phyloP scores from a whole-genome alignment of 306 rosid genomes.

The Sechiopsis laciniata region DNA sequence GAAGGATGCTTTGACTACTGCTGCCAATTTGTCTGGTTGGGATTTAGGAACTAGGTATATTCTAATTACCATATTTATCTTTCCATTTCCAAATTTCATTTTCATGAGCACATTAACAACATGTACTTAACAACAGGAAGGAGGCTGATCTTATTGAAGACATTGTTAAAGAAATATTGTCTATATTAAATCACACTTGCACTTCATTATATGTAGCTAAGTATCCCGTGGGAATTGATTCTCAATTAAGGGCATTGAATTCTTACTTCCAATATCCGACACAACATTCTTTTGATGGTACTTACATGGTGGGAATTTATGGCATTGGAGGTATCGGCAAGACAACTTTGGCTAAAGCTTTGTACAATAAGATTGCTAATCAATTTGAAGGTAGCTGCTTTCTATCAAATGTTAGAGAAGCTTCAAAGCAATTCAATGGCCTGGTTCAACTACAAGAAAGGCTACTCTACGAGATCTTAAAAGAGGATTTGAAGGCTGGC shows the following conservation, averaged over 20 bases:
- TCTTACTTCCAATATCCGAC: too few relatives aligned
- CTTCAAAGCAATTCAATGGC: too few relatives aligned
- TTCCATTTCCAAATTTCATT: too few relatives aligned
- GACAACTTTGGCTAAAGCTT: too few relatives aligned
- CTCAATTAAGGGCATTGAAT: too few relatives aligned
- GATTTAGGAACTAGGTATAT: constrained; percentile 11
- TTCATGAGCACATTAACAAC: too few relatives aligned
- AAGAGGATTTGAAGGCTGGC: not conserved
- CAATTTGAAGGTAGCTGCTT: too few relatives aligned
- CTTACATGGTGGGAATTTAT: constrained; percentile 11
- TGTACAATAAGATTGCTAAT: too few relatives aligned
- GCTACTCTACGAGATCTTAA: constrained; percentile 21
- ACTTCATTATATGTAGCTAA: not conserved
- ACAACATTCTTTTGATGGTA: not conserved
- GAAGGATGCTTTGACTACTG: constrained; percentile 3
- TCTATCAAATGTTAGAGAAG: too few relatives aligned
- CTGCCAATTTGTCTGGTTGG: not conserved
- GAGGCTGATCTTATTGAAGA: constrained; percentile 4
- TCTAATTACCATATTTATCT: too few relatives aligned
- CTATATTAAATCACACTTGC: not conserved
- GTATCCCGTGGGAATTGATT: constrained; percentile 5
- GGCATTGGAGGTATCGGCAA: too few relatives aligned
- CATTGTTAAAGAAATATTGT: not conserved
- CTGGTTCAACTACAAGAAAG: too few relatives aligned
- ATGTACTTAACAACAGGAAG: not conserved